phyloP scores from a whole-genome alignment of 805 yeast genomes.

The Pichia exigua region DNA sequence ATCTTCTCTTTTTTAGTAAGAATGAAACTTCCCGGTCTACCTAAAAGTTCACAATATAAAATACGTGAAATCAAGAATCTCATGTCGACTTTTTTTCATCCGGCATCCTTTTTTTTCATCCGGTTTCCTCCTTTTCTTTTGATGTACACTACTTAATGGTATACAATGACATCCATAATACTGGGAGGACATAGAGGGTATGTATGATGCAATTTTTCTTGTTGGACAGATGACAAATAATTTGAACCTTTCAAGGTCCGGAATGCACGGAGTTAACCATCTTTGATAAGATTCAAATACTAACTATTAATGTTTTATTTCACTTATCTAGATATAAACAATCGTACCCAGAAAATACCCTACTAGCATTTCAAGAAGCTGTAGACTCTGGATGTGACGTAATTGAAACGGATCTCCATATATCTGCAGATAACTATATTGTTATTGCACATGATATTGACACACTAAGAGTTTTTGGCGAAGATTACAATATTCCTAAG shows the following conservation, averaged over 20 bases:
- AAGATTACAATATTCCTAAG: conserved; percentile 20
- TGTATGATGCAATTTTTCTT: conserved; percentile 2
- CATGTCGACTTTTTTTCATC: too few species aligned
- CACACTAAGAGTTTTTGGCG: conserved; percentile 28
- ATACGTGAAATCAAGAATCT: too few species aligned
- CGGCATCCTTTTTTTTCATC: background rate
- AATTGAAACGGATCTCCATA: conserved; percentile 32
- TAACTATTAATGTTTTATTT: background rate
- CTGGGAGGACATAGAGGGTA: conserved; percentile 28
- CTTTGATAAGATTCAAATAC: background rate
- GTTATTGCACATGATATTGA: conserved; percentile 30
- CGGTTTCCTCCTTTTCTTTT: background rate
- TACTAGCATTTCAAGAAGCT: conserved; percentile 29
- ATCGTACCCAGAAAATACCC: conserved; percentile 31
- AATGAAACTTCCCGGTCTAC: too few species aligned
- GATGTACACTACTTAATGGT: background rate
- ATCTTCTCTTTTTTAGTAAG: background rate
- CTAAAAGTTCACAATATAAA: too few species aligned
- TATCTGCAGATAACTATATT: conserved; percentile 27
- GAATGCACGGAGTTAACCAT: background rate
- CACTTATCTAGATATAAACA: conserved; percentile 16
- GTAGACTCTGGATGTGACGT: conserved; percentile 27
- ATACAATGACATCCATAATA: background rate
- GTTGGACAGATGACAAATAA: too few species aligned
- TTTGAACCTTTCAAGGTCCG: background rate